phyloP scores from a whole-genome alignment of 1,139 yeast species.

The Lizanozyma gosingica region DNA sequence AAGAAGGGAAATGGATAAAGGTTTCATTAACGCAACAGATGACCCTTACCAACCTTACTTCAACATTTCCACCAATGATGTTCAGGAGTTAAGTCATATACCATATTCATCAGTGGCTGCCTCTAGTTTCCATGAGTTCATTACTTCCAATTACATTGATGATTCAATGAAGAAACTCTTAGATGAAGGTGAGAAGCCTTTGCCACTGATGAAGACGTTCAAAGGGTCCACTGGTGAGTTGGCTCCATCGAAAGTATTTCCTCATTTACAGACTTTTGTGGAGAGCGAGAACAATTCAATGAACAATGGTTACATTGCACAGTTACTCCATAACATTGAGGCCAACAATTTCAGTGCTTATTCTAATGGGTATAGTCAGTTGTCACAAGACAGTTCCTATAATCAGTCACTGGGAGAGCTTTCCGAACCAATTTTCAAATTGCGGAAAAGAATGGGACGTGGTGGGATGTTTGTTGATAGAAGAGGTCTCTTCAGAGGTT shows the following conservation, averaged over 20 bases:
- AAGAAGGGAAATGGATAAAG: constrained; percentile 61
- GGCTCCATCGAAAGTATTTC: constrained; percentile 34
- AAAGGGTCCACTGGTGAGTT: constrained; percentile 38
- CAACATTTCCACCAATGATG: constrained; percentile 50
- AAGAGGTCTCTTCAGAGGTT: constrained; percentile 30
- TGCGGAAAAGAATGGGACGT: constrained; percentile 73
- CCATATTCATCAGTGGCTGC: constrained; percentile 76
- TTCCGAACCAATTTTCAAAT: constrained; percentile 52
- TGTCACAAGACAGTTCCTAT: constrained; percentile 14
- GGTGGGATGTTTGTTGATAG: constrained; percentile 70
- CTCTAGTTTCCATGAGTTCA: constrained; percentile 63
- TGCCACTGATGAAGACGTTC: constrained; percentile 37
- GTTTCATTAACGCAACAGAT: constrained; percentile 80
- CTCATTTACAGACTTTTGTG: constrained; percentile 31
- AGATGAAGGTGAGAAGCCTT: constrained; percentile 32
- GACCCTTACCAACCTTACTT: constrained; percentile 86
- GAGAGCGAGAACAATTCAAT: constrained; percentile 5
- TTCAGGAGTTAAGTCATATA: constrained; percentile 52
- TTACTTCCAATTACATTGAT: constrained; percentile 45
- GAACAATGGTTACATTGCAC: constrained; percentile 16
- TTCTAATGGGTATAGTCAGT: constrained; percentile 31
- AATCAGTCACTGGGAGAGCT: constrained; percentile 20
- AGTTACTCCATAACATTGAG: constrained; percentile 35
- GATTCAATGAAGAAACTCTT: constrained; percentile 29
- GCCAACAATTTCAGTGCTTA: constrained; percentile 40